These are phyloP conservation scores for Ustilago curta DNA, from an alignment of 1,284 basidiomycete genomes.

Conservation along the genomic window DNA sequence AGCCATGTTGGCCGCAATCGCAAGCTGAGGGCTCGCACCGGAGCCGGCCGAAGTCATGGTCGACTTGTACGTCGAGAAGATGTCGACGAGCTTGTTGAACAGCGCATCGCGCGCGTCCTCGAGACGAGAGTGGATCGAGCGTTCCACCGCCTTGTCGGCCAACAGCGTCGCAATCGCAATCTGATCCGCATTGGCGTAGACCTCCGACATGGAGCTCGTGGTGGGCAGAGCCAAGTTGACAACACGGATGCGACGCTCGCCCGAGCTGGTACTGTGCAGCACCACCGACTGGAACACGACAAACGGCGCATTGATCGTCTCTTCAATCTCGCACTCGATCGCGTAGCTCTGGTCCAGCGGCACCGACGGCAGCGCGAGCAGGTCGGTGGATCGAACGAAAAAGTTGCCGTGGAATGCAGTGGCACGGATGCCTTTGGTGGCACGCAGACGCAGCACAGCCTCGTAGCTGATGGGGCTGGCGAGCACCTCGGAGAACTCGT, in stretches of 20 bases:
- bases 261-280: slow-evolving; percentile 94
- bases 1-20: slow-evolving; percentile 91
- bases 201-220: slow-evolving; percentile 89
- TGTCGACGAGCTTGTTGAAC: slow-evolving; percentile 89
- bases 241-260: slow-evolving; percentile 95
- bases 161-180: slow-evolving; percentile 88
- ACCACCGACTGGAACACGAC: slow-evolving; percentile 97
- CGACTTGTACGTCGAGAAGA: slow-evolving; percentile 91
- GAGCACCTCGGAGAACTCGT: slow-evolving; percentile 92
- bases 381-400: slow-evolving; percentile 96
- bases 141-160: slow-evolving; percentile 97
- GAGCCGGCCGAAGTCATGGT: slow-evolving; percentile 94
- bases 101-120: slow-evolving; percentile 94
- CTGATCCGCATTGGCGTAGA: slow-evolving; percentile 95
- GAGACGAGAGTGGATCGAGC: slow-evolving; percentile 83
- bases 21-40: slow-evolving; percentile 92
- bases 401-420: slow-evolving; percentile 99
- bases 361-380: slow-evolving; percentile 94
- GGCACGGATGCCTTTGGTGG: slow-evolving; percentile 85
- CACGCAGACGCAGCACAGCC: slow-evolving; percentile 96
- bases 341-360: slow-evolving; percentile 96
- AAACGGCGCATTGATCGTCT: slow-evolving; percentile 89
- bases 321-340: slow-evolving; percentile 97
- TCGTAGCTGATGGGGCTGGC: slow-evolving; percentile 96
- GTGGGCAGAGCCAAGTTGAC: slow-evolving; percentile 92